Conservation (phyloP, 2,329 filamentous ascomycete genomes). For the Dactylellina parvicollis region DNA sequence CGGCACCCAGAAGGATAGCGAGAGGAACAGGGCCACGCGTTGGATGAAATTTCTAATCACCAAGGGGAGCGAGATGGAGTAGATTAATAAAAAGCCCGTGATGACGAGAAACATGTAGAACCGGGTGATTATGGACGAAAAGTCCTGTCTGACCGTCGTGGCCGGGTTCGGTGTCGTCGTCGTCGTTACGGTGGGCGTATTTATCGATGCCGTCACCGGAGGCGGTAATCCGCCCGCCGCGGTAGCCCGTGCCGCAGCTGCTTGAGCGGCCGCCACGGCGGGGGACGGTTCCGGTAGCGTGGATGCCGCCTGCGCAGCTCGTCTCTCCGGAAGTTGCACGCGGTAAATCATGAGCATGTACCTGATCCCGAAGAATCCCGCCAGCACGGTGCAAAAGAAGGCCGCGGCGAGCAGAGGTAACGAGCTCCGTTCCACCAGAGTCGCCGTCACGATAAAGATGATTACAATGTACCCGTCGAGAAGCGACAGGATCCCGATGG, state of each 20-base stretch:
- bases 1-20: constrained; percentile 90
- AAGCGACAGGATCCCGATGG: constrained; percentile 70
- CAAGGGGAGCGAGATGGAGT: constrained; percentile 70
- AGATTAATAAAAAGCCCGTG: constrained; percentile 69
- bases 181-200: constrained; percentile 40
- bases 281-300: constrained; percentile 44
- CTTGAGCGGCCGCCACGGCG: constrained; percentile 36
- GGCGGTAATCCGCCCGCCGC: constrained; percentile 57
- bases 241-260: constrained; percentile 39
- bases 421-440: constrained; percentile 56
- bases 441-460: constrained; percentile 56
- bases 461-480: constrained; percentile 66
- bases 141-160: constrained; percentile 55
- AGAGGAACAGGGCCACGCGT: constrained; percentile 74
- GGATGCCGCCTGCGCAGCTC: constrained; percentile 38
- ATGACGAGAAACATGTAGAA: constrained; percentile 69
- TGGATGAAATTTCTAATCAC: constrained; percentile 68
- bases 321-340: constrained; percentile 57
- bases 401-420: constrained; percentile 57
- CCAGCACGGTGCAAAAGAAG: constrained; percentile 57
- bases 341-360: constrained; percentile 58
- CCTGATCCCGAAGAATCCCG: constrained; percentile 57
- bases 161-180: constrained; percentile 28
- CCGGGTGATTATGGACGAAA: constrained; percentile 69
- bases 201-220: constrained; percentile 55